These are phyloP conservation scores for Boletus rex-veris DNA, from an alignment of 768 basidiomycete genomes.

Conservation along the genomic window DNA sequence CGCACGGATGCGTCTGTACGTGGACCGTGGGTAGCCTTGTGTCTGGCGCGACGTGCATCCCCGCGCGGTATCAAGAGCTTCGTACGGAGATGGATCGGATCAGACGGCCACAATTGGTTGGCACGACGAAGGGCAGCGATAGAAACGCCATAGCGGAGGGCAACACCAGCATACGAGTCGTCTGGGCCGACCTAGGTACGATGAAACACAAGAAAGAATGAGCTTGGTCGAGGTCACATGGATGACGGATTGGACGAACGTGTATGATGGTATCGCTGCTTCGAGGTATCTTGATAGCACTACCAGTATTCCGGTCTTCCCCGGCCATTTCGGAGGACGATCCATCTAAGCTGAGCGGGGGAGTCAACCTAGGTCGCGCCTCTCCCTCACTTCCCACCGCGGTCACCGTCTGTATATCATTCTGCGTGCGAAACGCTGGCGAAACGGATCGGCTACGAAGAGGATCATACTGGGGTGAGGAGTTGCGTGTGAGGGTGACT, in stretches of 20 bases:
- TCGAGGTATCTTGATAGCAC: not conserved
- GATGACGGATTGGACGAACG: conserved; percentile 11
- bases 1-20: not conserved
- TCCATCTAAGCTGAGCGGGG: not conserved
- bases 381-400: not conserved
- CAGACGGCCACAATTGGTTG: conserved; percentile 93
- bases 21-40: not conserved
- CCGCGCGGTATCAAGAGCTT: conserved; percentile 69
- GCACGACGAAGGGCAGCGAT: conserved; percentile 78
- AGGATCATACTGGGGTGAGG: conserved; percentile 13
- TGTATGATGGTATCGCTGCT: conserved; percentile 11
- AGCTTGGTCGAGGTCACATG: not conserved
- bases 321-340: not conserved
- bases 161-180: conserved; percentile 84
- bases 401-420: not conserved
- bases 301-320: not conserved
- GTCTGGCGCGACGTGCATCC: conserved; percentile 2
- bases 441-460: conserved; percentile 14
- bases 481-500: not conserved
- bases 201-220: not conserved
- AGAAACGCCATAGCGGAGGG: conserved; percentile 85
- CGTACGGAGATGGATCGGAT: conserved; percentile 85
- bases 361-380: conserved; percentile 4
- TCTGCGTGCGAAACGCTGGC: not conserved
- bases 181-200: conserved; percentile 54